A percentile compares a stretch with the other conserved stretches of the same genome.
phyloP scores from a whole-genome alignment of 2,329 filamentous ascomycete genomes.

The Exophiala sp. region DNA sequence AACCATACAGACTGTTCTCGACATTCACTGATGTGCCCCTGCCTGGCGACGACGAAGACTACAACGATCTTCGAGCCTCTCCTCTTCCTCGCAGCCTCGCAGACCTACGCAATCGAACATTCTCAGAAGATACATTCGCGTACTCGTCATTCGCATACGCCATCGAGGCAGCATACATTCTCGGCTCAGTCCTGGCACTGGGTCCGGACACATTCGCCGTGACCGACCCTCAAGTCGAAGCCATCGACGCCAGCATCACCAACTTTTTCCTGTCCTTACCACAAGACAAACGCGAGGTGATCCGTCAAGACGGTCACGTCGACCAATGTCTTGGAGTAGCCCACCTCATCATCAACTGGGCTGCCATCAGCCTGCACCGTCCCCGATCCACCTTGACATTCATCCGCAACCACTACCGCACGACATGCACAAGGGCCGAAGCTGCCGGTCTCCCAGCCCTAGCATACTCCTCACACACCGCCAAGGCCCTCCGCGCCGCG shows the following conservation, averaged over 20 bases:
- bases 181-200: conserved; percentile 66
- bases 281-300: conserved; percentile 63
- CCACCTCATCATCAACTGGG: conserved; percentile 40
- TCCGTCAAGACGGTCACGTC: conserved; percentile 66
- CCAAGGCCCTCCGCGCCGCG: conserved; percentile 75
- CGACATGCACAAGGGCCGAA: conserved; percentile 60
- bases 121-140: conserved; percentile 63
- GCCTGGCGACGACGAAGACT: conserved; percentile 77
- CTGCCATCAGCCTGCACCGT: conserved; percentile 72
- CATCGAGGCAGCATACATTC: conserved; percentile 73
- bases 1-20: conserved; percentile 54
- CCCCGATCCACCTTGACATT: conserved; percentile 70
- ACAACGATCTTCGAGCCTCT: conserved; percentile 51
- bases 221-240: conserved; percentile 51
- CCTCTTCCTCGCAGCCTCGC: conserved; percentile 57
- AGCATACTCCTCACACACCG: conserved; percentile 32
- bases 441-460: conserved; percentile 26
- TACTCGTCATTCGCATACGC: conserved; percentile 87
- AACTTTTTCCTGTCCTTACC: conserved; percentile 83
- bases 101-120: conserved; percentile 63
- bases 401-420: conserved; percentile 57
- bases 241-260: conserved; percentile 55
- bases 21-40: conserved; percentile 69
- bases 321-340: conserved; percentile 60
- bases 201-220: conserved; percentile 31